Base-by-base conservation (phyloP, 208 protist genomes). In the Wallacemonas sp. region DNA sequence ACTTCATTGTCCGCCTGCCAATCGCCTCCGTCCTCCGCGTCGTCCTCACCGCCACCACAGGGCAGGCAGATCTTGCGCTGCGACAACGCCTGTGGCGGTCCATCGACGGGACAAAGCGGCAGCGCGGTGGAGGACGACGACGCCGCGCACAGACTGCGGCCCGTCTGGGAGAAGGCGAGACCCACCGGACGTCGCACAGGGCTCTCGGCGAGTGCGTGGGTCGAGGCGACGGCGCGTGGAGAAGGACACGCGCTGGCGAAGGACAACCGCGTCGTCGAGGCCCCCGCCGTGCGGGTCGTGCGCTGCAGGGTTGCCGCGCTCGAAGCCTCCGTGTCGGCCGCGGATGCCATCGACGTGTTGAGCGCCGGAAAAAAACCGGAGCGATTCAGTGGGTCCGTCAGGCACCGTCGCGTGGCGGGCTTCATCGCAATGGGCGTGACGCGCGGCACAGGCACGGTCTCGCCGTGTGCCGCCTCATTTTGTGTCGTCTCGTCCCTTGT, bases 1-100 rank as follows among this genome's bases (percentile, higher is more conserved):
- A 20, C 26, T 16, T 55, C 52, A 3, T 59, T 10, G 14, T 3
- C 52, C 5, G 16, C 20, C 14, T 59, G 29, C 4, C 39, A 25
- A n/a, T 4, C 52, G 14, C 22, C 18, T 59, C n/a, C 52, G 8
- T 59, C 52, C 12, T 59, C 31, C 5, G 5, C 18, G 10, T 7
- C 7, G 26, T n/a, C n/a, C n/a, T n/a, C n/a, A n/a, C 26, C 48
- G 3, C 26, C 32, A 12, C 29, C 52, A 41, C 52, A 59, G 10
- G 52, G 52, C 3, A 59, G 52, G n/a, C 52, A 25, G 22, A 59
- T 41, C 31, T 14, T 59, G 10, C 52, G 52, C n/a, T n/a, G n/a
- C n/a, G n/a, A n/a, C n/a, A n/a, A n/a, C n/a, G n/a, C n/a, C n/a
- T n/a, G n/a, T n/a, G n/a, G n/a, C n/a, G n/a, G n/a, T n/a, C n/a